Evolutionary conservation across 805 yeast species (phyloP), one percentile per base, ranked within the genome.

Genomic region (Candida silvatica): DNA sequence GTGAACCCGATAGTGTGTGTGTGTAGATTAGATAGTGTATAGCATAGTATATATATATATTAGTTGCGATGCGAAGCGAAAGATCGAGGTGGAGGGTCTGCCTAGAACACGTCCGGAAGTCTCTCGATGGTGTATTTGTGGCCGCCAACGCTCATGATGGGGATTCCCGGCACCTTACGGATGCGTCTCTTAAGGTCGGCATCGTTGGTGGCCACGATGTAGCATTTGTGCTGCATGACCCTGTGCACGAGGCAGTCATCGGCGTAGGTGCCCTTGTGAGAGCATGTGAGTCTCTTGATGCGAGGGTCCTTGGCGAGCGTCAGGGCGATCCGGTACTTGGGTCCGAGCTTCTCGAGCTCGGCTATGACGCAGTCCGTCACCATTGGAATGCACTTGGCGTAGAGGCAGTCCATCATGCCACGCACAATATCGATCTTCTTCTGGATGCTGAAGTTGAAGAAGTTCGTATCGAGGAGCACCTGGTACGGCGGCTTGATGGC

Each of bases 401-500:
- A 80, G 27, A 90, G 64, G 39, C 94, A 73, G 57, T 90, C 97
- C 97, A 92, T 90, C 81, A 92, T 81, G 9, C 97, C 98, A 49
- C 87, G 73, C n/a, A 86, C 88, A 7, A 92, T 66, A 56, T 92
- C 98, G 36, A 92, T 78, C 52, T 92, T 92, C 64, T 92, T 92
- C 58, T 87, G 97, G 45, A 92, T 90, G 43, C 95, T 84, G 61
- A 88, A 88, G 65, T 92, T 92, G 59, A 92, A 84, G 61, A 92
- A 92, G 66, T 92, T 92, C 20, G 98, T 92, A 75, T 92, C 98
- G 34, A 92, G 79, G 15, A 92, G 69, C 4, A 92, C 90, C 57
- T 92, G 97, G 53, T 92, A 92, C 30, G 98, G 98, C n/a, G 98
- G 98, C 57, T 84, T 86, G 45, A 92, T 84, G 14, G 97, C 86